Evolutionary conservation across 495 filamentous ascomycete genomes (phyloP), one percentile per base, ranked within the genome.

Genomic region (Apodospora peruviana): DNA sequence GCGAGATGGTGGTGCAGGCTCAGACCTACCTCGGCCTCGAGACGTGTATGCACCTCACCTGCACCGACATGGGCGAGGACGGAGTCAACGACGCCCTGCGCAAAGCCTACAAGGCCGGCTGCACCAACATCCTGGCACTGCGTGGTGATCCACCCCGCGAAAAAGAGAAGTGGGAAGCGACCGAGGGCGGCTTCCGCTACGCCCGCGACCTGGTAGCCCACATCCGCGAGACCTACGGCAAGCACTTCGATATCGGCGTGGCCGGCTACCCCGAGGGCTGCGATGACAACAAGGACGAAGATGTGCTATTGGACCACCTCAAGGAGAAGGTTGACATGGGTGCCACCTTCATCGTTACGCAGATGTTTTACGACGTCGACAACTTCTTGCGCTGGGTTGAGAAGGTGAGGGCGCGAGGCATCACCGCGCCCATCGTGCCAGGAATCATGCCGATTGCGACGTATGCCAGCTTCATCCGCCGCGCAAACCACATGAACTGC

Each of bases 371-470:
- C 70, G 91, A 97, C 64, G 90, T 82, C 21, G 91, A 99, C 57
- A 90, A 87, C 59, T 99, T 97, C 69, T 67, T 97, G 24, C 74
- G 78, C 36, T 99, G 94, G 94, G 88, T 95, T 25, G 66, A 79
- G 47, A 91, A 88, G 65, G 87, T 87, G 46, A 81, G 90, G 29
- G 90, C 80, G 20, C 82, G 79, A 60, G 94, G 94, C 18, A 90
- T 99, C 62, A 83, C 72, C 17, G 77, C 95, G 20, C 91, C 94
- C 20, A 95, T 99, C 58, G 83, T 99, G 22, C 94, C 94, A 0
- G 94, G 94, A 36, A 96, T 99, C 68, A 99, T 99, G 94, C 94
- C 94, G 1, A 97, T 99, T 45, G 87, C 89, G 50, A 97, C 94
- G 8, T 90, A 97, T 60, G 89, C 85, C 52, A 84, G 88, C 34